Evolutionary conservation across 1,284 basidiomycete genomes (phyloP), one percentile per base, ranked within the genome.

Genomic region (Microbotryum saponariae): DNA sequence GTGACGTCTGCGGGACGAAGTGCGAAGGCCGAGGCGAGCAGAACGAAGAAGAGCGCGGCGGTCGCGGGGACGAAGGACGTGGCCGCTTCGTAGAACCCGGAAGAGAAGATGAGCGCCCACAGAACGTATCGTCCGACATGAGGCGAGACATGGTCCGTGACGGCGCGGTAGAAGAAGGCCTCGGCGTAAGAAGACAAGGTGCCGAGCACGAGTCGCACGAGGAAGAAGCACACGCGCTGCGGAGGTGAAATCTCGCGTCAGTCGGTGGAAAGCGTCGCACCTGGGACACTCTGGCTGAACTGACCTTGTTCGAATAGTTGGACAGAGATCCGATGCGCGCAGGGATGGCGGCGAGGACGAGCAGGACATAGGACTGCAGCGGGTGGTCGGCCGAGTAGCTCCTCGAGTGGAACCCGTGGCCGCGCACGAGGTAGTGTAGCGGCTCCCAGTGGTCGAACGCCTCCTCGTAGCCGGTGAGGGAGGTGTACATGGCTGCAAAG

Each of bases 391-490:
- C 92, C 12, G 92, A 89, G 8, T 90, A 85, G 74, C 98, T 96
- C 96, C 96, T 98, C 1, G 96, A 97, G 77, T 98, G 92, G 76
- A 98, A 97, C 8, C 89, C 91, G 51, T 55, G 56, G 51, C 58
- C 62, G 48, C 55, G 58, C 25, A 58, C 61, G 58, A 93, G 79
- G 76, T 92, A 91, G 76, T 97, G 94, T 42, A 98, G 78, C 25
- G 96, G 94, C 74, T 98, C 96, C 90, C 90, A 98, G 77, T 97
- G 98, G 76, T 98, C 98, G 81, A 87, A 98, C 14, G 94, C 90
- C 83, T 99, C 96, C 73, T 99, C 96, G 71, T 96, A 98, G 75
- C 98, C 96, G 64, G 97, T 89, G 70, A 91, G 89, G 8, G 63
- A 54, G n/a, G 87, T 84, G 74, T 93, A 97, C 89, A 97, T 94